Evolutionary conservation across 208 protist species (phyloP).

Genomic region (Leishmania martiniquensis): DNA sequence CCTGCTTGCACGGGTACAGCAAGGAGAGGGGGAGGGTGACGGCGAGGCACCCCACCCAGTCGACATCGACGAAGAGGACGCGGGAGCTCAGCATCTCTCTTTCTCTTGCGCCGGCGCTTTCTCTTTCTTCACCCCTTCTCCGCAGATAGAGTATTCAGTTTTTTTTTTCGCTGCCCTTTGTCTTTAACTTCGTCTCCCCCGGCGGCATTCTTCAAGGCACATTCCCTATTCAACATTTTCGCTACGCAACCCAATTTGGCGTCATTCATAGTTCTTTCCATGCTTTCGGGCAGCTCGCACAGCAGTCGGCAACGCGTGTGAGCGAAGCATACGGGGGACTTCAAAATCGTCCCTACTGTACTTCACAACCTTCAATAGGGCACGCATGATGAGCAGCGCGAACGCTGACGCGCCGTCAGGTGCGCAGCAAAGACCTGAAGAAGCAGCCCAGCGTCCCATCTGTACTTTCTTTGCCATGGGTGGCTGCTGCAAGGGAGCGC

Average conservation of each 20-base stretch:
- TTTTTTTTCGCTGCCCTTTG: background rate
- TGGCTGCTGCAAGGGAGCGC: conserved; percentile 38
- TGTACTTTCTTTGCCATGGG: conserved; percentile 64
- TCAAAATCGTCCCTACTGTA: background rate
- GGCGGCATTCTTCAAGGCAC: background rate
- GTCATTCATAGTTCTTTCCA: background rate
- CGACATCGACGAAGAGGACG: background rate
- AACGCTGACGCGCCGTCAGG: background rate
- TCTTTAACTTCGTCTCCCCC: background rate
- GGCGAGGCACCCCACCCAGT: background rate
- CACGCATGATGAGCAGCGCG: background rate
- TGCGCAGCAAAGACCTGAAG: background rate
- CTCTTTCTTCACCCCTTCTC: background rate
- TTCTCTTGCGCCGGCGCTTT: background rate
- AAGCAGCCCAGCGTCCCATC: conserved; percentile 23
- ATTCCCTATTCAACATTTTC: background rate
- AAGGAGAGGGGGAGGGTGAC: background rate
- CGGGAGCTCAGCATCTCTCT: background rate
- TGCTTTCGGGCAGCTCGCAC: background rate
- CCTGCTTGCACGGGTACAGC: background rate
- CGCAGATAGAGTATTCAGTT: background rate
- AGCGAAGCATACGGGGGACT: background rate
- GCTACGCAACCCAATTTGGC: background rate
- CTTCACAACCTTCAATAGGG: background rate
- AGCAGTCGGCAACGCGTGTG: background rate